phyloP scores from a whole-genome alignment of 768 basidiomycete genomes.

The Trichaptum fuscoviolaceum region DNA sequence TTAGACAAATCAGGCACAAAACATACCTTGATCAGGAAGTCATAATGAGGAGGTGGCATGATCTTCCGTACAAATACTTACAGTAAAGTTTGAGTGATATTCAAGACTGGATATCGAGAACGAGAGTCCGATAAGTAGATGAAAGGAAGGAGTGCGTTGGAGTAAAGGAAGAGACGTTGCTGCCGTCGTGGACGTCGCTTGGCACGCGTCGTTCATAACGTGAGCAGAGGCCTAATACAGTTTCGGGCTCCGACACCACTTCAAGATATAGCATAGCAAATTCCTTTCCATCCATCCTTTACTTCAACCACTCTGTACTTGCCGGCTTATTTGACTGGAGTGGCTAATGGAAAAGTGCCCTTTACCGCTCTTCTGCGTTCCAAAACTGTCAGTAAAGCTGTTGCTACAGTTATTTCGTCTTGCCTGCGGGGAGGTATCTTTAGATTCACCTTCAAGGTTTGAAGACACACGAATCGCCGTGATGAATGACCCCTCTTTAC shows the following conservation, averaged over 20 bases:
- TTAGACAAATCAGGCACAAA: background rate
- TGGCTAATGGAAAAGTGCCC: background rate
- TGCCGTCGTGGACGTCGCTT: background rate
- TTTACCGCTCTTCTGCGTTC: background rate
- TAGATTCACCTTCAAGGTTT: background rate
- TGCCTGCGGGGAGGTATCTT: background rate
- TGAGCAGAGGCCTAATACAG: background rate
- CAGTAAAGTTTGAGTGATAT: background rate
- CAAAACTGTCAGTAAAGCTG: background rate
- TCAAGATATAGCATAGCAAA: too few species aligned
- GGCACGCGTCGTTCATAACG: background rate
- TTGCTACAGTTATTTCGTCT: too few species aligned
- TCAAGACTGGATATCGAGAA: background rate
- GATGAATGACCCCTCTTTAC: background rate
- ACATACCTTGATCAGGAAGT: slow-evolving; percentile 89
- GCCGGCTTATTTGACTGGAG: too few species aligned
- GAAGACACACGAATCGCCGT: background rate
- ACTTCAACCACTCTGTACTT: too few species aligned
- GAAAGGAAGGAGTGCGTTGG: background rate
- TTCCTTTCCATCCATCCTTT: too few species aligned
- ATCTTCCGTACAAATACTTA: background rate
- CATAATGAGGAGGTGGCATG: slow-evolving; percentile 94
- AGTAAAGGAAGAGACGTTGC: background rate
- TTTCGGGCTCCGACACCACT: background rate
- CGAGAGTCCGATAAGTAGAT: background rate